Evolutionary conservation across 345 rosid species (phyloP).

Genomic region (Euphorbia lathyris): DNA sequence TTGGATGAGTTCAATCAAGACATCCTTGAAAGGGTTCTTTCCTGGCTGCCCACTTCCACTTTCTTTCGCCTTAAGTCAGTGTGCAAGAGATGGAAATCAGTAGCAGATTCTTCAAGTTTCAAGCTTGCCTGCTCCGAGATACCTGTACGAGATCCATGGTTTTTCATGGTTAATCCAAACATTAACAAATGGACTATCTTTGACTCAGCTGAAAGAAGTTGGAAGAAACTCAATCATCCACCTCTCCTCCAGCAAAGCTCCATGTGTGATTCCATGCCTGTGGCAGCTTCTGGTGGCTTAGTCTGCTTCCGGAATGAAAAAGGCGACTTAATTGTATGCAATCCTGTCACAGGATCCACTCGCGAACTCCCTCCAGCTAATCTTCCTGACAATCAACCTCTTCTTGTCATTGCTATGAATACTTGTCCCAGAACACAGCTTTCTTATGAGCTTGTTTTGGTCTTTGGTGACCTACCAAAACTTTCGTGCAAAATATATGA

Average conservation of each 20-base stretch:
- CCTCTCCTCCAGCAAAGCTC: slow-evolving; percentile 23
- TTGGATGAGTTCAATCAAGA: slow-evolving; percentile 74
- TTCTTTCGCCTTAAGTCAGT: slow-evolving; percentile 65
- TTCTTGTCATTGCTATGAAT: slow-evolving; percentile 72
- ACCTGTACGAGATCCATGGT: slow-evolving; percentile 79
- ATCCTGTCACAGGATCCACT: slow-evolving; percentile 64
- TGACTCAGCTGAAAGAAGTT: slow-evolving; percentile 59
- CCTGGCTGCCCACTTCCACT: slow-evolving; percentile 74
- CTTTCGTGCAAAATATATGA: slow-evolving; percentile 49
- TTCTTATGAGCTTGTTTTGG: slow-evolving; percentile 55
- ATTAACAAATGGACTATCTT: slow-evolving; percentile 45
- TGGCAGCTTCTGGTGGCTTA: slow-evolving; percentile 77
- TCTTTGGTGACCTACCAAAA: slow-evolving; percentile 62
- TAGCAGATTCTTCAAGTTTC: slow-evolving; percentile 60
- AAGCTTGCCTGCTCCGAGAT: slow-evolving; percentile 70
- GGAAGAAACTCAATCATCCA: slow-evolving; percentile 53
- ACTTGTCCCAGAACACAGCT: slow-evolving; percentile 22
- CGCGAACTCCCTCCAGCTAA: slow-evolving; percentile 40
- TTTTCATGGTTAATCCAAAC: slow-evolving; percentile 58
- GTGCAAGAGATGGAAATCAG: slow-evolving; percentile 85
- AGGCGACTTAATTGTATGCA: slow-evolving; percentile 48
- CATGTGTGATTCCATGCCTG: slow-evolving; percentile 42
- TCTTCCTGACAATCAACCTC: slow-evolving; percentile 31
- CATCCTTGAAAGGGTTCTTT: slow-evolving; percentile 75
- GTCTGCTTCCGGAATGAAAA: slow-evolving; percentile 58